Evolutionary conservation across 2,329 filamentous ascomycete genomes (phyloP), one percentile per base, ranked within the genome.

Genomic region (Aspergillaceae sp.): DNA sequence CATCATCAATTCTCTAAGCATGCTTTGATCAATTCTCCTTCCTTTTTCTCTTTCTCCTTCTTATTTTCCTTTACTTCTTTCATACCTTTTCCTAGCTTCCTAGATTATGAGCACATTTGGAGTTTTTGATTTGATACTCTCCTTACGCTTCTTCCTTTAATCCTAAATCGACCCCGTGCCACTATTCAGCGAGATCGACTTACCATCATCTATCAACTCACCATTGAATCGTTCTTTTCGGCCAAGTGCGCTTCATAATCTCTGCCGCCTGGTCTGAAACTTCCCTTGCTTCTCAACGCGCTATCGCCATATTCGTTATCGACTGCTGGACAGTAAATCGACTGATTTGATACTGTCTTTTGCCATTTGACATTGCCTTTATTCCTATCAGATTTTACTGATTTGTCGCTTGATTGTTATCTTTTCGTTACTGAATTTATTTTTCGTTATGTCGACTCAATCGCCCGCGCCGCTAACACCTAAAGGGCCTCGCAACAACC

Each of bases 381-480:
- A 52, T 53, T 52, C 43, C 49, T 54, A 50, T 53, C 44, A 36
- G 44, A 51, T 43, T 49, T 43, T 49, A 48, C 53, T 49, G 54
- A 51, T 40, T 44, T 51, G 32, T 48, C 44, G 49, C 49, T 56
- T 53, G 46, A 36, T 54, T 46, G 19, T 54, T 52, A 50, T 51
- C 50, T 45, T 56, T 59, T 51, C 54, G 74, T 73, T 74, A 68
- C 71, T 68, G 71, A 74, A 67, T 67, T 67, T 61, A 62, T 45
- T 51, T 40, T 55, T 62, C 58, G 56, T 51, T 51, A 76, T 76
- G 74, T 72, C 73, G 59, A 62, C 69, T 41, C 65, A 66, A 59
- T 56, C 56, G 37, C 56, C 61, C 38, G 57, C 62, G 46, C 64
- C 67, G 55, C 56, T 61, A 40, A 65, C 68, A 34, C 63, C 68